phyloP scores from a whole-genome alignment of 306 rosid genomes.

The Cicer chorassanicum region DNA sequence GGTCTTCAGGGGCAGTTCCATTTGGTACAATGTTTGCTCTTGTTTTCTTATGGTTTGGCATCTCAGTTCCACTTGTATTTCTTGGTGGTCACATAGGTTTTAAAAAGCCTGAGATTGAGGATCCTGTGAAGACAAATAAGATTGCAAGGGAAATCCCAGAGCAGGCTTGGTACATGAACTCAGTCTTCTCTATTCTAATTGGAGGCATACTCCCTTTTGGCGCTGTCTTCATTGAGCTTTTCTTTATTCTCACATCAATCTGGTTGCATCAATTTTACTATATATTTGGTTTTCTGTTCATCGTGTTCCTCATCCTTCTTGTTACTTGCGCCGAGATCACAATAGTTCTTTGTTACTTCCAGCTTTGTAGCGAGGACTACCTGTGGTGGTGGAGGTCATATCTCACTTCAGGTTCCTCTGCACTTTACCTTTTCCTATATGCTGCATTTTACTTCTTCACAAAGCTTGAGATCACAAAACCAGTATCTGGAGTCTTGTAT shows the following conservation, averaged over 20 bases:
- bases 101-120: conserved; percentile 64
- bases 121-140: conserved; percentile 86
- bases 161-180: conserved; percentile 90
- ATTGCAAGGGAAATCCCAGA: conserved; percentile 88
- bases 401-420: conserved; percentile 91
- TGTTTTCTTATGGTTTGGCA: conserved; percentile 90
- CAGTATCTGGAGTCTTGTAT: conserved; percentile 81
- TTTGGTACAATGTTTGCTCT: conserved; percentile 97
- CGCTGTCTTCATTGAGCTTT: conserved; percentile 91
- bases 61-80: conserved; percentile 88
- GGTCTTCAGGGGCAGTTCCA: conserved; percentile 94
- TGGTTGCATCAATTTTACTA: conserved; percentile 94
- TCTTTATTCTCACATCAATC: conserved; percentile 92
- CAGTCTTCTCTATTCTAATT: conserved; percentile 65
- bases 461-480: conserved; percentile 87
- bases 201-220: conserved; percentile 96
- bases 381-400: conserved; percentile 98
- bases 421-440: conserved; percentile 83
- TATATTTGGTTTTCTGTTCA: conserved; percentile 84
- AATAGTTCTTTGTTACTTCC: conserved; percentile 96
- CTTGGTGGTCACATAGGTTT: conserved; percentile 78
- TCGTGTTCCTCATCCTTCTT: conserved; percentile 82
- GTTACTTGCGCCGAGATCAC: conserved; percentile 96
- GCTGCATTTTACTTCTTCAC: conserved; percentile 92
- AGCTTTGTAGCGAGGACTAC: conserved; percentile 94